phyloP scores from a whole-genome alignment of 352 stramenopile genomes.

The Pythium brassicae region DNA sequence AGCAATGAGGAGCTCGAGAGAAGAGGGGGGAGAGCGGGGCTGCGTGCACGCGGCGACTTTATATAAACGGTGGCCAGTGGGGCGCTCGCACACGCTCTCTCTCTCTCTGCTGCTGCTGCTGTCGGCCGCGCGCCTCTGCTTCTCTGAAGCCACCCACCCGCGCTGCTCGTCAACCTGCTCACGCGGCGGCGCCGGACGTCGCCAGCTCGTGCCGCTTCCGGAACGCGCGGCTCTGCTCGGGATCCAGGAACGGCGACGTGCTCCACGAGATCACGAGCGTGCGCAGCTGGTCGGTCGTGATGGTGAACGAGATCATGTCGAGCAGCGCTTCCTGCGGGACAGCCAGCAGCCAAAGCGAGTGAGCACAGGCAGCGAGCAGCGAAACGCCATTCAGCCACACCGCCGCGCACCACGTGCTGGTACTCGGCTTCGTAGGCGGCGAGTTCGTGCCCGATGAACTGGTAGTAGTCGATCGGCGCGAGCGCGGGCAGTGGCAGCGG shows the following conservation, averaged over 20 bases:
- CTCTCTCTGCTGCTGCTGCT: background rate
- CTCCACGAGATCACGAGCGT: constrained; percentile 82
- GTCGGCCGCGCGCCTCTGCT: background rate
- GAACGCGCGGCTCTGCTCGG: constrained; percentile 37
- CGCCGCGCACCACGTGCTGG: constrained; percentile 63
- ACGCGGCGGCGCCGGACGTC: background rate
- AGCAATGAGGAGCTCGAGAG: constrained; percentile 5
- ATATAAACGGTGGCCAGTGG: background rate
- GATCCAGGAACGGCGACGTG: constrained; percentile 73
- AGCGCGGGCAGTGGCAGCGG: constrained; percentile 20
- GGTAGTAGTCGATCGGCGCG: constrained; percentile 53
- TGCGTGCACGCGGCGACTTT: too few species aligned
- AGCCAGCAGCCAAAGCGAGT: too few species aligned
- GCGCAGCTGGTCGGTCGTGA: constrained; percentile 58
- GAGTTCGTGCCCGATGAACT: constrained; percentile 66
- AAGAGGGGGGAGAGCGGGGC: too few species aligned
- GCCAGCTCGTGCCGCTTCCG: constrained; percentile 27
- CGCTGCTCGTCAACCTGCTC: too few species aligned
- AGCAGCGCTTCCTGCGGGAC: constrained; percentile 49
- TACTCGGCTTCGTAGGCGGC: constrained; percentile 76
- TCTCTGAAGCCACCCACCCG: too few species aligned
- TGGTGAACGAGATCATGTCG: constrained; percentile 63
- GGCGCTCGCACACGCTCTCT: too few species aligned
- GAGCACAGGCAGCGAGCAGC: too few species aligned
- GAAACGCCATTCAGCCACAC: too few species aligned